Percentiles rank a stretch among this genome's conserved stretches.
phyloP scores from a whole-genome alignment of 2,329 filamentous ascomycete genomes.

The Macrophomina phaseolina region DNA sequence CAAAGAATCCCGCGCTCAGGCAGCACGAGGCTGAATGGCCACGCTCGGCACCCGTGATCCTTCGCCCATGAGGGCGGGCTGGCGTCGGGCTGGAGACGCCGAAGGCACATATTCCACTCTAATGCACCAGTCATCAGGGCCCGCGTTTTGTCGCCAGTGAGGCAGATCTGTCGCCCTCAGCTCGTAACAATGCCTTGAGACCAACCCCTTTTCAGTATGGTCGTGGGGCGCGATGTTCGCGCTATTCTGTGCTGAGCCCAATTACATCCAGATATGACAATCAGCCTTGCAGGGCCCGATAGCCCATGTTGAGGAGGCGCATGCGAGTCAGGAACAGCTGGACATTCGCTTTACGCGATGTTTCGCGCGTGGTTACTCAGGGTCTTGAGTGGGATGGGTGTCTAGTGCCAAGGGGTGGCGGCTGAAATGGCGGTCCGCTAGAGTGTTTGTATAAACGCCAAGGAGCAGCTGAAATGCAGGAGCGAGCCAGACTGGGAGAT shows the following conservation, averaged over 20 bases:
- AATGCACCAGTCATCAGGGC: background rate
- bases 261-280: background rate
- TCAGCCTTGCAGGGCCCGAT: background rate
- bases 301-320: background rate
- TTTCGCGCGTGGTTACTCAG: background rate
- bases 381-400: conserved; percentile 1
- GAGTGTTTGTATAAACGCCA: conserved; percentile 12
- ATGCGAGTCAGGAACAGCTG: conserved; percentile 1
- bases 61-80: conserved; percentile 23
- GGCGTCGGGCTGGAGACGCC: conserved; percentile 10
- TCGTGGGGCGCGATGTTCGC: background rate
- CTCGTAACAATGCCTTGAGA: conserved; percentile 6
- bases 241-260: background rate
- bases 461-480: conserved; percentile 18
- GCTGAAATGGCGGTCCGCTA: conserved; percentile 12
- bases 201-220: conserved; percentile 8
- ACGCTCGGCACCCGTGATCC: conserved; percentile 27
- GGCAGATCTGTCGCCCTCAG: background rate
- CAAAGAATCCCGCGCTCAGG: conserved; percentile 3
- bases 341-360: conserved; percentile 8
- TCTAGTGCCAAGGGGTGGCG: conserved; percentile 10
- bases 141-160: background rate
- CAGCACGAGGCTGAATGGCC: conserved; percentile 18
- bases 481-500: background rate
- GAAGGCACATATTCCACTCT: background rate